These are phyloP conservation scores for Cladorrhinum samala DNA, from an alignment of 495 filamentous ascomycete genomes.

Conservation along the genomic window DNA sequence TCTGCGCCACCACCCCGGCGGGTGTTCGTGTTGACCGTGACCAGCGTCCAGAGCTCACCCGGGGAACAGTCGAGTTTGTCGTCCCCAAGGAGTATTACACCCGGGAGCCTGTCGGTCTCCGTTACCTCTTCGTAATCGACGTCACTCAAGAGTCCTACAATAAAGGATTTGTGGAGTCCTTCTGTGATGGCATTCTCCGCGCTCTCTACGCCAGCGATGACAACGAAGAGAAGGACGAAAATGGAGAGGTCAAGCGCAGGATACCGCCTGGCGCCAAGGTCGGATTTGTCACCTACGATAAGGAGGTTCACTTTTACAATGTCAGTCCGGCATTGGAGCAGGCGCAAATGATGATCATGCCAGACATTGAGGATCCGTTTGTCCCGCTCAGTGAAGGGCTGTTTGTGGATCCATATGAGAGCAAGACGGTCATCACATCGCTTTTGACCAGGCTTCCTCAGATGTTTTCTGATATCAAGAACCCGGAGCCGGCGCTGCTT, in stretches of 20 bases:
- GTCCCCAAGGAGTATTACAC: constrained; percentile 99
- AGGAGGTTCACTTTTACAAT: constrained; percentile 96
- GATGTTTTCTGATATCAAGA: constrained; percentile 80
- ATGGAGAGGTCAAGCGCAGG: constrained; percentile 51
- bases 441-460: constrained; percentile 73
- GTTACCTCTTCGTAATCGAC: constrained; percentile 88
- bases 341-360: constrained; percentile 98
- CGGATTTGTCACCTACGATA: constrained; percentile 93
- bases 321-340: constrained; percentile 72
- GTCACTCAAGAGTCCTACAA: constrained; percentile 84
- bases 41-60: constrained; percentile 81
- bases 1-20: constrained; percentile 79
- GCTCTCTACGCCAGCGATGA: constrained; percentile 70
- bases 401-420: constrained; percentile 94
- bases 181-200: constrained; percentile 80
- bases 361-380: constrained; percentile 95
- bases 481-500: constrained; percentile 80
- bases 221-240: constrained; percentile 47
- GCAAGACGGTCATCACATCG: constrained; percentile 77
- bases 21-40: constrained; percentile 83
- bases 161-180: constrained; percentile 81
- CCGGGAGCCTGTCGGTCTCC: constrained; percentile 81
- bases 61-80: constrained; percentile 90
- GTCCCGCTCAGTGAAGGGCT: constrained; percentile 85
- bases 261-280: constrained; percentile 79